Base-by-base conservation (phyloP, 1,139 yeast species). In the Pneumocystis wakefieldiae region DNA sequence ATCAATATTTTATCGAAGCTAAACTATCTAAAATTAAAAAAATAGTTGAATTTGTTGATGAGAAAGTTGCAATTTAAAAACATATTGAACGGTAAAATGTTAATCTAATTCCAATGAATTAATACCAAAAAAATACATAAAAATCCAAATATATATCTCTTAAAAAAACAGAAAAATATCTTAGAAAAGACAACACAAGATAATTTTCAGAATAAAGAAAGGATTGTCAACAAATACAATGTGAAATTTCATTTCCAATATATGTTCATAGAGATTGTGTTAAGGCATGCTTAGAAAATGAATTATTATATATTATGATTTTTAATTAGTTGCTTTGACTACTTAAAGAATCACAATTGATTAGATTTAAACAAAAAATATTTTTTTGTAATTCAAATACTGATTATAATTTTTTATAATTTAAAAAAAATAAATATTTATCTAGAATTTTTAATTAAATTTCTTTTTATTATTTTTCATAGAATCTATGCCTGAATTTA, bases 241-340 rank as follows among this genome's bases (percentile, higher is more conserved):
- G 70, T 19, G 48, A 67, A 24, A 67, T 68, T 64, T 57, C 63
- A 41, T 66, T 68, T 61, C 70, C 70, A 14, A 36, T 61, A 15
- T 60, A 76, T 61, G 76, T 83, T 58, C 75, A 78, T 60, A 83
- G 82, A 63, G 82, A 80, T 28, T 73, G 73, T 41, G 82, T 83
- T 65, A 77, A 76, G 62, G 86, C 86, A 8, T 77, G 78, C 62
- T 80, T 74, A 60, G 74, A 72, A 63, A 77, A 80, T 66, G 86
- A 86, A 24, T 71, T 82, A 64, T 72, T 83, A 64, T 82, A 79
- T 64, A 75, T 83, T 57, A 76, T 72, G 58, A 73, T 82, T 17
- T 85, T 85, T 59, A 82, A 69, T 65, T 68, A 28, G 64, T 12
- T 10, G 4, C 32, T 24, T 3, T 1, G 2, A 15, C n/a, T 48